Conservation (phyloP, 2,329 filamentous ascomycete genomes). For the Penicillium sp. region DNA sequence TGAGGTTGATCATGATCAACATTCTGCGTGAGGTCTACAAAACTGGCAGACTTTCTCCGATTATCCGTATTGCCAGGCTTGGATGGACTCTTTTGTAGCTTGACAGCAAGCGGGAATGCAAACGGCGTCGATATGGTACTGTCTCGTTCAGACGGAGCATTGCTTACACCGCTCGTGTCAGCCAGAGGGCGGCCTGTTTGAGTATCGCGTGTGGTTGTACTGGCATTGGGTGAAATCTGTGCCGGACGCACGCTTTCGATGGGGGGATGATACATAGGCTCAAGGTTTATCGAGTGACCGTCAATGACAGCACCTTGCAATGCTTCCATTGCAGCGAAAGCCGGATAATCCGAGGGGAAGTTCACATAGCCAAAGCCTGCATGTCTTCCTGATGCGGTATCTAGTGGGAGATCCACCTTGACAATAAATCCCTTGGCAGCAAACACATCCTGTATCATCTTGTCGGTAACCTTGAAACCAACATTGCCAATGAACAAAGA, state of each 20-base stretch:
- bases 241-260: constrained; percentile 16
- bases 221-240: neutral
- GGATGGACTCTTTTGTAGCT: neutral
- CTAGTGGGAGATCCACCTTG: constrained; percentile 35
- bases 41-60: constrained; percentile 18
- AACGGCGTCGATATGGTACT: neutral
- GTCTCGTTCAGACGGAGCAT: neutral
- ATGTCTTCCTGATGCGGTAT: constrained; percentile 33
- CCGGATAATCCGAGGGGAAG: constrained; percentile 36
- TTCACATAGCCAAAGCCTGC: constrained; percentile 41
- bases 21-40: constrained; percentile 8
- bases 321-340: constrained; percentile 36
- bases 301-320: constrained; percentile 39
- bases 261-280: constrained; percentile 34
- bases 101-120: neutral
- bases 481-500: constrained; percentile 42
- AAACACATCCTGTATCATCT: constrained; percentile 37
- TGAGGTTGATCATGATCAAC: neutral
- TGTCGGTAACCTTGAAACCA: constrained; percentile 37
- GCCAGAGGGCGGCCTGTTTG: neutral
- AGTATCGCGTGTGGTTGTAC: neutral
- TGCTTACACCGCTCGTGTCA: neutral
- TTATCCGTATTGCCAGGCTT: neutral
- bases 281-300: constrained; percentile 41
- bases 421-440: constrained; percentile 38